Base-by-base conservation (phyloP, 2,329 filamentous ascomycete species). In the Colletotrichum higginsianum region DNA sequence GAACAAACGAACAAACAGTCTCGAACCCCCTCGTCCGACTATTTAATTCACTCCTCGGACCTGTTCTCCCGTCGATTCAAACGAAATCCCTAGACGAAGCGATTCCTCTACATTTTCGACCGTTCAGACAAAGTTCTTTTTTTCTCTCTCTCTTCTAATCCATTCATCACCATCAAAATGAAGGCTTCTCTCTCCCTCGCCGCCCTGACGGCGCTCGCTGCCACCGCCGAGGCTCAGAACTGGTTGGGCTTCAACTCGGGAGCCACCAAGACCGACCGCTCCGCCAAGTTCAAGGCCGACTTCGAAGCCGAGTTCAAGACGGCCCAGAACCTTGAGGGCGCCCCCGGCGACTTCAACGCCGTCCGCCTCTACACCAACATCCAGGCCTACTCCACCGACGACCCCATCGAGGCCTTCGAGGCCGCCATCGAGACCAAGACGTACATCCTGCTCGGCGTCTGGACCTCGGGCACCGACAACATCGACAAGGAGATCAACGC, bases 371-470 rank as follows among this genome's bases (percentile, higher is more conserved):
- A 93, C 86, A 93, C 92, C 79, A 91, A 89, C 84, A 89, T 91
- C 79, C 87, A 89, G 80, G 87, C 86, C 78, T 84, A 89, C 81
- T 85, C 91, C 78, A 88, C 93, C 84, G 88, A 89, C 76, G 92
- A 96, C 81, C 95, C 94, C 63, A 86, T 97, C 78, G 85, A 94
- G 85, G 95, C 95, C 52, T 89, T 96, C 83, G 93, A 94, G 83
- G 91, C 91, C 46, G 91, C 91, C 76, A 84, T 91, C 56, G 83
- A 85, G 71, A 90, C 89, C 73, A 84, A 90, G 53, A 90, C 88
- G 21, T 82, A 87, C 74, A 82, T 93, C 55, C 88, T 93, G 46
- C 89, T 91, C 62, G 91, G 91, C 74, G 83, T 92, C 77, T 93
- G 91, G 91, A 81, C 87, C 60, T 87, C 87, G 21, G 87, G 87